phyloP scores from a whole-genome alignment of 306 rosid species.

The Amphicarpaea edgeworthii region DNA sequence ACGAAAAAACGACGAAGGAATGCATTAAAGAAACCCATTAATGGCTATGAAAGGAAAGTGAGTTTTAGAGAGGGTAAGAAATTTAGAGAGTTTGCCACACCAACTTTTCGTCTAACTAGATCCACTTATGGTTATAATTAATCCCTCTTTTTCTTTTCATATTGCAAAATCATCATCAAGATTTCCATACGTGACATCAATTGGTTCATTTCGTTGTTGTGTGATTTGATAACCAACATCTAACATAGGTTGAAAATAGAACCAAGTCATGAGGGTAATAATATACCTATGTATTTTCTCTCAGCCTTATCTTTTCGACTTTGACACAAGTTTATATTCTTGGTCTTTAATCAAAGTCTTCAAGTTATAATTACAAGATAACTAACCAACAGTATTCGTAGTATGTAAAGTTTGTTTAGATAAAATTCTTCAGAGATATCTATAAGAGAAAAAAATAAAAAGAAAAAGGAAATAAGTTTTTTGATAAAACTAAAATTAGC shows the following conservation, averaged over 20 bases:
- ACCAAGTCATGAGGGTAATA: neutral
- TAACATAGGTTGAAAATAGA: conserved; percentile 26
- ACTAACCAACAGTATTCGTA: no score
- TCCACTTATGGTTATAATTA: conserved; percentile 46
- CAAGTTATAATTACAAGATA: no score
- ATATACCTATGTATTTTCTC: neutral
- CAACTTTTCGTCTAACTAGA: conserved; percentile 52
- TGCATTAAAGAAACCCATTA: conserved; percentile 44
- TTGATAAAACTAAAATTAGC: no score
- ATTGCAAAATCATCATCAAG: conserved; percentile 2
- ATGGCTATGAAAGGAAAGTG: conserved; percentile 33
- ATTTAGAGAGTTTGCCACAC: conserved; percentile 58
- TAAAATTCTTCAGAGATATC: no score
- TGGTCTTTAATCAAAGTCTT: no score
- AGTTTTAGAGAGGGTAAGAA: conserved; percentile 25
- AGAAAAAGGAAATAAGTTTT: no score
- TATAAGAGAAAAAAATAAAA: no score
- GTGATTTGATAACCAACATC: conserved; percentile 26
- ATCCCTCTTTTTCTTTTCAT: conserved; percentile 49
- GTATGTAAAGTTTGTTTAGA: no score
- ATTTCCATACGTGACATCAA: conserved; percentile 32
- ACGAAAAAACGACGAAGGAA: conserved; percentile 51
- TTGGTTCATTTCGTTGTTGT: conserved; percentile 12
- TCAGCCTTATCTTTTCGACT: no score
- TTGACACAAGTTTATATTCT: no score